These are phyloP conservation scores for Citrus unshiu DNA, from an alignment of 345 rosid genomes.

Conservation along the genomic window DNA sequence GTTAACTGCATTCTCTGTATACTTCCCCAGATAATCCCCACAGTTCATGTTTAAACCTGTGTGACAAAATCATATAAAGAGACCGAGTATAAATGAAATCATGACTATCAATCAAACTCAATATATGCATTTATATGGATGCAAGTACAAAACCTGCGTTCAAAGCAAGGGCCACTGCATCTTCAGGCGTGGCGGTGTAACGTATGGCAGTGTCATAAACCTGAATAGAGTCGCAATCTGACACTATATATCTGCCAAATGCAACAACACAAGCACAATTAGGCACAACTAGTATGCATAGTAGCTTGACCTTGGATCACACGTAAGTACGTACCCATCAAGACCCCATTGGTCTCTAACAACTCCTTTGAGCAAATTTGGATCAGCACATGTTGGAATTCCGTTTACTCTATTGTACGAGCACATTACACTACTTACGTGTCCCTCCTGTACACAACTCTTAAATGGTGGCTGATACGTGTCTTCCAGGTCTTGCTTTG, in stretches of 20 bases:
- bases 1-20: constrained; percentile 39
- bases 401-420: constrained; percentile 46
- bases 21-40: constrained; percentile 34
- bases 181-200: constrained; percentile 51
- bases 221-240: constrained; percentile 65
- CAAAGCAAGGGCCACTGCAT: constrained; percentile 47
- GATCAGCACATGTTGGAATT: constrained; percentile 38
- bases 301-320: background rate
- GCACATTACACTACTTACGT: constrained; percentile 42
- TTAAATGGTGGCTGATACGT: constrained; percentile 46
- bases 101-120: background rate
- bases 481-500: constrained; percentile 41
- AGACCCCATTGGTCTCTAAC: constrained; percentile 41
- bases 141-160: constrained; percentile 32
- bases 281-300: background rate
- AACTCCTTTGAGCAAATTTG: constrained; percentile 29
- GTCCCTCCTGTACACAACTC: constrained; percentile 37
- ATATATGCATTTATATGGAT: background rate
- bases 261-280: background rate
- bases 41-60: constrained; percentile 54
- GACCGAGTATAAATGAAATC: background rate
- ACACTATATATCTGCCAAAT: constrained; percentile 40
- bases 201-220: constrained; percentile 27
- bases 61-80: background rate
- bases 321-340: constrained; percentile 25